Percentiles rank a stretch among this genome's conserved stretches.
Evolutionary conservation across 1,284 basidiomycete genomes (phyloP).

Genomic region (Golubevia sp.): DNA sequence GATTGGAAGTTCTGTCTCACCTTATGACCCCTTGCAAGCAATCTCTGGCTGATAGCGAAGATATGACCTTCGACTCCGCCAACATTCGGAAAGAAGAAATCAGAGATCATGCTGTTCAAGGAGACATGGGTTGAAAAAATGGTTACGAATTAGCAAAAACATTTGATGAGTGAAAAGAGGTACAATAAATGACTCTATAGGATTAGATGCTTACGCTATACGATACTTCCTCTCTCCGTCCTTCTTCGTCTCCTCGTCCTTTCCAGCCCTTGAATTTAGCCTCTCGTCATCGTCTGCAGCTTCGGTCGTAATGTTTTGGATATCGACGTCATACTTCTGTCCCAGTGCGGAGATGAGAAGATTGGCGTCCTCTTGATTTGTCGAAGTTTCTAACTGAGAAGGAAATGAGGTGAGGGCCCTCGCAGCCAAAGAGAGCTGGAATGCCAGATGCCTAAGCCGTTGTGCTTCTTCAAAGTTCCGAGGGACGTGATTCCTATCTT

Average conservation of each 20-base stretch:
- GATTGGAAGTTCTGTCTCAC: slow-evolving; percentile 63
- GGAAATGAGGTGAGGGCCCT: neutral
- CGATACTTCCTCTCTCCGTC: neutral
- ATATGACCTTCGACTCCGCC: slow-evolving; percentile 98
- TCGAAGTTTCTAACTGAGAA: neutral
- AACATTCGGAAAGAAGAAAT: slow-evolving; percentile 93
- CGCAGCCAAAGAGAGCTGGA: neutral
- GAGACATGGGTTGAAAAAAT: no score
- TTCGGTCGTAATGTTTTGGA: neutral
- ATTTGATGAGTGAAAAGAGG: no score
- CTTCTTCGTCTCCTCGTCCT: neutral
- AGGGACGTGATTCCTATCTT: neutral
- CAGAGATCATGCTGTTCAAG: slow-evolving; percentile 93
- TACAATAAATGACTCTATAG: no score
- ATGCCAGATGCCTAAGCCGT: neutral
- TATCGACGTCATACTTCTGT: neutral
- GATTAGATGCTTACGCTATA: neutral
- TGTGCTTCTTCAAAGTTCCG: neutral
- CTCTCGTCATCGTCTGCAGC: neutral
- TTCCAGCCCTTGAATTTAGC: neutral
- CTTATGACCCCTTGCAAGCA: slow-evolving; percentile 83
- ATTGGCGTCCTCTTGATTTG: neutral
- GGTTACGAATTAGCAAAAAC: no score
- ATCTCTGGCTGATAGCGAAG: slow-evolving; percentile 68
- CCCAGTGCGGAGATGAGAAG: neutral